A percentile compares a stretch with the other conserved stretches of the same genome.
phyloP scores from a whole-genome alignment of 208 protist genomes.

The Leishmania martiniquensis region DNA sequence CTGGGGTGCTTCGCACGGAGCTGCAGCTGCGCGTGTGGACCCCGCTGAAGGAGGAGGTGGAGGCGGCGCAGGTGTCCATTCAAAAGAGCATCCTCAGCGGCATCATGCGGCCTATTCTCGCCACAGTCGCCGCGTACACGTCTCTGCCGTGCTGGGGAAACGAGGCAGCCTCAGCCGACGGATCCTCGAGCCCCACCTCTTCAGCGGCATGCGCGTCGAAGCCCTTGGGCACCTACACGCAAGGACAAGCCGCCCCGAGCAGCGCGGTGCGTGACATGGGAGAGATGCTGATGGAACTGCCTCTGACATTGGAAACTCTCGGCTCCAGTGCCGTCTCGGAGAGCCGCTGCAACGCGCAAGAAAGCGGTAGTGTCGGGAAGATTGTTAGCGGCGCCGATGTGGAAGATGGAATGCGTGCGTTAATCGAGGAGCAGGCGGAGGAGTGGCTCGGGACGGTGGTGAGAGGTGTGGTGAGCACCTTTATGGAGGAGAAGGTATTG shows the following conservation, averaged over 20 bases:
- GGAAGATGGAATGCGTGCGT: conserved; percentile 35
- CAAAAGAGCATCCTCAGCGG: conserved; percentile 32
- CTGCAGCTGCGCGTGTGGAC: conserved; percentile 49
- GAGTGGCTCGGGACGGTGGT: conserved; percentile 74
- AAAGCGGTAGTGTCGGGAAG: not conserved
- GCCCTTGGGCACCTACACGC: conserved; percentile 23
- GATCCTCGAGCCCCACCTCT: not conserved
- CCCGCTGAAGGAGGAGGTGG: conserved; percentile 43
- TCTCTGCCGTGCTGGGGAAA: conserved; percentile 43
- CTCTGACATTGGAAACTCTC: conserved; percentile 69
- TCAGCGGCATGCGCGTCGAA: not conserved
- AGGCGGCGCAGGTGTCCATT: conserved; percentile 28
- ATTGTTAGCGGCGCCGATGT: conserved; percentile 10
- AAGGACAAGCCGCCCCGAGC: conserved; percentile 49
- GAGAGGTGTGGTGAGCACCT: conserved; percentile 44
- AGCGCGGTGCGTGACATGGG: conserved; percentile 66
- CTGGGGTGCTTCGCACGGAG: conserved; percentile 18
- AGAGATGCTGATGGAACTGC: conserved; percentile 84
- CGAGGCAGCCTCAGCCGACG: not conserved
- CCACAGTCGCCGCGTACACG: conserved; percentile 40
- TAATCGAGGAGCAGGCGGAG: conserved; percentile 64
- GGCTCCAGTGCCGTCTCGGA: conserved; percentile 22
- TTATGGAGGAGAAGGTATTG: conserved; percentile 63
- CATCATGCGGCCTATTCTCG: conserved; percentile 53
- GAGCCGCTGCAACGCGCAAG: conserved; percentile 4